These are phyloP conservation scores for Hypoxylon sp. DNA, from an alignment of 2,329 filamentous ascomycete species.

Conservation along the genomic window DNA sequence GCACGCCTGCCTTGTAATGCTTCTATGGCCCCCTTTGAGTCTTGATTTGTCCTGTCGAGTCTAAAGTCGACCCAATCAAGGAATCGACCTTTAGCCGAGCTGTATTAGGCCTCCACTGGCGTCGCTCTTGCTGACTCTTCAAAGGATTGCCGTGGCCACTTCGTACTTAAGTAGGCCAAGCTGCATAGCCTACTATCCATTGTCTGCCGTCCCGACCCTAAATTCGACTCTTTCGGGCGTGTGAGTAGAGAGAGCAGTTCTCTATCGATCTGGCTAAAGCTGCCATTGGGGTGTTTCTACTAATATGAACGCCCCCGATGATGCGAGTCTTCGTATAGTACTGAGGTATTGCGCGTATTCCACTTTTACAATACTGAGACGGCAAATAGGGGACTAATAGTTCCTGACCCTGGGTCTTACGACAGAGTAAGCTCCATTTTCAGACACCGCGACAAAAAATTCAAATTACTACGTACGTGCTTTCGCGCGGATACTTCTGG, in stretches of 20 bases:
- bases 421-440: conserved; percentile 35
- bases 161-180: conserved; percentile 28
- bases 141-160: conserved; percentile 7
- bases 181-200: conserved; percentile 24
- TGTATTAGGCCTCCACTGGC: conserved; percentile 19
- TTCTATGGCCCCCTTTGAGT: conserved; percentile 7
- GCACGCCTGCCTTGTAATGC: conserved; percentile 25
- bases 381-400: conserved; percentile 32
- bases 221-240: conserved; percentile 19
- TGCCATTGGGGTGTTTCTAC: conserved; percentile 21
- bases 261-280: conserved; percentile 22
- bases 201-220: conserved; percentile 11
- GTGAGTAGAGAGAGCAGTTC: conserved; percentile 12
- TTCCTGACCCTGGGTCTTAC: conserved; percentile 31
- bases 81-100: conserved; percentile 40
- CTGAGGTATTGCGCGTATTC: conserved; percentile 26
- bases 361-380: conserved; percentile 24
- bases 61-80: conserved; percentile 33
- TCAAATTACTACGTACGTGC: conserved; percentile 33
- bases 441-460: conserved; percentile 28
- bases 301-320: conserved; percentile 14
- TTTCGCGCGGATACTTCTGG: conserved; percentile 21
- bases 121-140: conserved; percentile 22
- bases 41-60: conserved; percentile 33
- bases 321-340: conserved; percentile 14